Evolutionary conservation across 139 green algal species (phyloP).

Genomic region (Chlorella sp.): DNA sequence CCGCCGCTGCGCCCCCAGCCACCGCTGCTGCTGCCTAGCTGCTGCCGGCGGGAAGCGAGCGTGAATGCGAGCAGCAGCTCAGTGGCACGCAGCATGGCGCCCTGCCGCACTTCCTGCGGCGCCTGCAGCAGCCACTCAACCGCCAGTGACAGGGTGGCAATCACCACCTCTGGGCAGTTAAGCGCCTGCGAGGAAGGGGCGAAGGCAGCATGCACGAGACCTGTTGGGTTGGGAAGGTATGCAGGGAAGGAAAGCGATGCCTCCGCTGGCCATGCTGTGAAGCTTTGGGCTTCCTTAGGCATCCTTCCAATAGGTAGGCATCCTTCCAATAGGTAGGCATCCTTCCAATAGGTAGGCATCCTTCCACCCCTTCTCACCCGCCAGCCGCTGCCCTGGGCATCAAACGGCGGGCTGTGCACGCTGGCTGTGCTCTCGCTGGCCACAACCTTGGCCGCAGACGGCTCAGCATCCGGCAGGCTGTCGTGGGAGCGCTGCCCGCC

Average conservation of each 20-base stretch:
- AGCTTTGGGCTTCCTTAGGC: no score
- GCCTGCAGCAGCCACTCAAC: slow-evolving; percentile 52
- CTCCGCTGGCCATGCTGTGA: no score
- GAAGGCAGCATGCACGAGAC: no score
- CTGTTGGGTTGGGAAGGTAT: no score
- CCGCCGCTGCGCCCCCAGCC: not conserved
- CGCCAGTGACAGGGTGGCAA: slow-evolving; percentile 46
- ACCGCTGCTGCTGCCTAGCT: not conserved
- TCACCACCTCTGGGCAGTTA: slow-evolving; percentile 11
- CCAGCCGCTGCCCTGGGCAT: slow-evolving; percentile 7
- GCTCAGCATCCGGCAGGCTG: not conserved
- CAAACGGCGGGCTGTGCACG: not conserved
- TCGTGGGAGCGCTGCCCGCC: not conserved
- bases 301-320: no score
- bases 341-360: no score
- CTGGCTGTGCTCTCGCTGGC: not conserved
- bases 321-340: no score
- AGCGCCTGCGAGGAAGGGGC: not conserved
- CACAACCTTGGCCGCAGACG: not conserved
- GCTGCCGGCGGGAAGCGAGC: not conserved
- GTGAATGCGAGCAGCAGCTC: slow-evolving; percentile 37
- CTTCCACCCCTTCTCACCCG: not conserved
- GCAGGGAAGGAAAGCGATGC: no score
- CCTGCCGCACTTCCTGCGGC: slow-evolving; percentile 20
- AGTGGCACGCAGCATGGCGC: slow-evolving; percentile 30